Conservation (phyloP, 1,284 basidiomycete genomes). For the Bondarzewia mesenterica region DNA sequence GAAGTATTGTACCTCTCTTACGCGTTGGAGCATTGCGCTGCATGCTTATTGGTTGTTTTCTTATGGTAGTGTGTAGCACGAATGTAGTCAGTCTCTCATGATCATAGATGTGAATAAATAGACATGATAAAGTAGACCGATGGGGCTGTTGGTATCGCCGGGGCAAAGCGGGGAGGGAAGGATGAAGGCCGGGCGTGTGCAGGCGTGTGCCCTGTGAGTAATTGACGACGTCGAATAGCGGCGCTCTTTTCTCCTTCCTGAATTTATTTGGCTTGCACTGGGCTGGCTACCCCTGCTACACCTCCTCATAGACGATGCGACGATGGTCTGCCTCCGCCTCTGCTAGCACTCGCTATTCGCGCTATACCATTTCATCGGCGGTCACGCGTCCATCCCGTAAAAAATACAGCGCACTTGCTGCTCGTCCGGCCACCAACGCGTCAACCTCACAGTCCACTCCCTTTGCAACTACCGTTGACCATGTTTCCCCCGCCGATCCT, state of each 20-base stretch:
- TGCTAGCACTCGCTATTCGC: conserved; percentile 19
- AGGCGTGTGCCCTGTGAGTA: too few relatives aligned
- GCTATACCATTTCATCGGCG: conserved; percentile 4
- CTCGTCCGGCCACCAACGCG: conserved; percentile 11
- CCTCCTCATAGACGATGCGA: conserved; percentile 27
- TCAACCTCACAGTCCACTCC: conserved; percentile 2
- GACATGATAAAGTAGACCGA: too few relatives aligned
- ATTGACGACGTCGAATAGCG: too few relatives aligned
- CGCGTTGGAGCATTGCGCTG: too few relatives aligned
- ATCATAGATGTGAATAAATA: too few relatives aligned
- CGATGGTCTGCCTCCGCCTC: conserved; percentile 20
- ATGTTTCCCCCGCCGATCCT: conserved; percentile 14
- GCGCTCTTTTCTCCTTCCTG: background rate
- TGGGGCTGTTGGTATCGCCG: too few relatives aligned
- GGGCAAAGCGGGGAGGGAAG: too few relatives aligned
- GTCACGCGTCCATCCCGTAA: conserved; percentile 19
- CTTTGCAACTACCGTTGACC: conserved; percentile 1
- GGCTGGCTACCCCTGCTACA: conserved; percentile 7
- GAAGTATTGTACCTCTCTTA: too few relatives aligned
- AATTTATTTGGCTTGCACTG: background rate
- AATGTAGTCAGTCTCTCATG: too few relatives aligned
- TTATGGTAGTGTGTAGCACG: too few relatives aligned
- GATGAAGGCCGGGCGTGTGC: too few relatives aligned
- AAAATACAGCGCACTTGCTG: conserved; percentile 22
- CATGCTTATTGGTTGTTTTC: too few relatives aligned